A percentile compares a stretch with the other conserved stretches of the same genome.
Conservation (phyloP, 2,329 filamentous ascomycete species). For the Claviceps quebecensis region DNA sequence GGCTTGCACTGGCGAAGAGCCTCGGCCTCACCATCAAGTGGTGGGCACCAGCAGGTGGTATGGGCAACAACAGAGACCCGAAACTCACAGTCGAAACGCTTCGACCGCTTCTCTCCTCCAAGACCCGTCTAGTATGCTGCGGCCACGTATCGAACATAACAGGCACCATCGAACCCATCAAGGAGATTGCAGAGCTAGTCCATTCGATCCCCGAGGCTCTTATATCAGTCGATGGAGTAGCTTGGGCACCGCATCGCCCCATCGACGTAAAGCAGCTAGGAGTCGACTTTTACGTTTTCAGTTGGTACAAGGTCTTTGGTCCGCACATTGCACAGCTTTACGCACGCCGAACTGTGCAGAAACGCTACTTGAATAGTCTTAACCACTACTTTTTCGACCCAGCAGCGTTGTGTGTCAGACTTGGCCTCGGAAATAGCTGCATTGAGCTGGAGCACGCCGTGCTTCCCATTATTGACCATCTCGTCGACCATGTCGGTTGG, state of each 20-base stretch:
- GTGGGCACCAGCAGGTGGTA: conserved; percentile 40
- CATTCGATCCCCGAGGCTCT: conserved; percentile 34
- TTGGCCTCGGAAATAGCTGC: conserved; percentile 53
- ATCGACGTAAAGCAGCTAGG: conserved; percentile 55
- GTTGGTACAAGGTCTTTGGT: conserved; percentile 74
- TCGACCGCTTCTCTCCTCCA: conserved; percentile 41
- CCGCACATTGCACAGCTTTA: conserved; percentile 63
- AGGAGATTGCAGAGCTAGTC: conserved; percentile 36
- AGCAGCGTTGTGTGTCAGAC: conserved; percentile 47
- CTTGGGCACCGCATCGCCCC: conserved; percentile 58
- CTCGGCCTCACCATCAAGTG: conserved; percentile 51
- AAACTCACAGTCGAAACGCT: conserved; percentile 43
- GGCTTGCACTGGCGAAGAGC: conserved; percentile 52
- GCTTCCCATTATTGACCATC: conserved; percentile 46
- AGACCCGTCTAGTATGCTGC: conserved; percentile 56
- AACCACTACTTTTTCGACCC: conserved; percentile 55
- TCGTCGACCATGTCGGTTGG: conserved; percentile 36
- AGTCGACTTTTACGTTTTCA: conserved; percentile 66
- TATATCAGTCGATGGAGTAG: conserved; percentile 62
- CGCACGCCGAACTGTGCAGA: conserved; percentile 41
- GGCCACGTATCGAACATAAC: conserved; percentile 65
- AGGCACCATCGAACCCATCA: conserved; percentile 49
- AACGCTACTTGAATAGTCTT: conserved; percentile 33
- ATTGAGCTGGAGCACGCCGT: conserved; percentile 57
- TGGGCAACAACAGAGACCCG: not conserved